A percentile compares a stretch with the other conserved stretches of the same genome.
These are phyloP conservation scores for Pezicula neosporulosa DNA, from an alignment of 2,329 filamentous ascomycete species.

Conservation along the genomic window DNA sequence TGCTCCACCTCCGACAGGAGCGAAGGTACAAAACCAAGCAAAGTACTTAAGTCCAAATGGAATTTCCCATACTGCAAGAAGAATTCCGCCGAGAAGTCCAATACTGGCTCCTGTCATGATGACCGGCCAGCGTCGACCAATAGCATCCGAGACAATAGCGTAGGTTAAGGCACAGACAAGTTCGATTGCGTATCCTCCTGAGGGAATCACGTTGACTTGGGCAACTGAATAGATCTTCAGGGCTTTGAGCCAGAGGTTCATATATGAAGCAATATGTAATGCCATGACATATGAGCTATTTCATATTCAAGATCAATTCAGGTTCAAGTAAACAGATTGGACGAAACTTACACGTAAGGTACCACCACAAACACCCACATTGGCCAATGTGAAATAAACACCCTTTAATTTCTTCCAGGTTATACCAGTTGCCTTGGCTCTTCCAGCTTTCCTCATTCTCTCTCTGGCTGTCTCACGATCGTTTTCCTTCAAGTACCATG, in stretches of 20 bases:
- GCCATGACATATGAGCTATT: neutral
- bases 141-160: neutral
- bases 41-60: neutral
- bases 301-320: neutral
- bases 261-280: neutral
- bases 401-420: neutral
- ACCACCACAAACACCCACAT: too few species aligned
- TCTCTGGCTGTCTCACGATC: neutral
- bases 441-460: neutral
- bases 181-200: neutral
- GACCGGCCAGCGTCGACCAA: neutral
- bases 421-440: neutral
- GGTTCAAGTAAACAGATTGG: neutral
- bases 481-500: constrained; percentile 40
- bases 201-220: constrained; percentile 1
- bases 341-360: neutral
- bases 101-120: neutral
- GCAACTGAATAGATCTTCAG: neutral
- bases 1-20: neutral
- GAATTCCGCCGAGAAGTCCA: neutral
- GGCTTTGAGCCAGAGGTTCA: constrained; percentile 1
- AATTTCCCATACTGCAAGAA: neutral
- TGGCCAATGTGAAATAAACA: too few species aligned
- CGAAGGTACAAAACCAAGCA: neutral
- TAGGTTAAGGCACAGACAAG: neutral